These are phyloP conservation scores for Byssothecium circinans DNA, from an alignment of 2,329 filamentous ascomycete species.

Conservation along the genomic window DNA sequence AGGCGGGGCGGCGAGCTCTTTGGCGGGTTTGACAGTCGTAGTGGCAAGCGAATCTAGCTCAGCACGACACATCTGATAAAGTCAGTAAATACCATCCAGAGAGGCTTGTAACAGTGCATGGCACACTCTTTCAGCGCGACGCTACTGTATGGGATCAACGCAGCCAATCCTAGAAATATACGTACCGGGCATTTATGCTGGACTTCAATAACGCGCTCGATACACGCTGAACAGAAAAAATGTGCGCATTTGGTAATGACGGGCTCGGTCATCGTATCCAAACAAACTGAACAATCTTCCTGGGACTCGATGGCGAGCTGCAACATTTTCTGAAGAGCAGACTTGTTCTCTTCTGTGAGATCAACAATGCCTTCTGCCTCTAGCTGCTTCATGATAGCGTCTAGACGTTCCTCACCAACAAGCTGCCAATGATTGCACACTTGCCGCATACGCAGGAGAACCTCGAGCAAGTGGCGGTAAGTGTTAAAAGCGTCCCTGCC, in stretches of 20 bases:
- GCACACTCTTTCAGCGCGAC: not conserved
- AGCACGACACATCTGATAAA: constrained; percentile 67
- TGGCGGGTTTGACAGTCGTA: constrained; percentile 67
- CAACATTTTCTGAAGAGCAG: constrained; percentile 73
- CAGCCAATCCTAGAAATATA: not conserved
- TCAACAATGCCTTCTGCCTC: constrained; percentile 68
- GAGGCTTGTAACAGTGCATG: not conserved
- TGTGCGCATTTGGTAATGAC: constrained; percentile 87
- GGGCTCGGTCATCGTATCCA: constrained; percentile 70
- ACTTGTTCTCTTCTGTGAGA: constrained; percentile 71
- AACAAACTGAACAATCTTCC: constrained; percentile 81
- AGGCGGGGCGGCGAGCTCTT: constrained; percentile 47
- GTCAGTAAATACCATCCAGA: not conserved
- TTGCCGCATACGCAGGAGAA: constrained; percentile 80
- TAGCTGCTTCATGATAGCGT: constrained; percentile 69
- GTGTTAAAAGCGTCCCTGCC: constrained; percentile 44
- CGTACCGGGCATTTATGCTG: constrained; percentile 72
- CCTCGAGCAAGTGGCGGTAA: constrained; percentile 77
- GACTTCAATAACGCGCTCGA: constrained; percentile 70
- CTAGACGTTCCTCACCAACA: constrained; percentile 69
- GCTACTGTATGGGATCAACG: not conserved
- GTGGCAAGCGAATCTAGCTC: constrained; percentile 53
- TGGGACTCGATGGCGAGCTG: constrained; percentile 76
- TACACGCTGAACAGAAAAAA: constrained; percentile 73
- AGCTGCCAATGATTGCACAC: constrained; percentile 89